Base-by-base conservation (phyloP, 257 asterid genomes). In the Solanum bukasovii region DNA sequence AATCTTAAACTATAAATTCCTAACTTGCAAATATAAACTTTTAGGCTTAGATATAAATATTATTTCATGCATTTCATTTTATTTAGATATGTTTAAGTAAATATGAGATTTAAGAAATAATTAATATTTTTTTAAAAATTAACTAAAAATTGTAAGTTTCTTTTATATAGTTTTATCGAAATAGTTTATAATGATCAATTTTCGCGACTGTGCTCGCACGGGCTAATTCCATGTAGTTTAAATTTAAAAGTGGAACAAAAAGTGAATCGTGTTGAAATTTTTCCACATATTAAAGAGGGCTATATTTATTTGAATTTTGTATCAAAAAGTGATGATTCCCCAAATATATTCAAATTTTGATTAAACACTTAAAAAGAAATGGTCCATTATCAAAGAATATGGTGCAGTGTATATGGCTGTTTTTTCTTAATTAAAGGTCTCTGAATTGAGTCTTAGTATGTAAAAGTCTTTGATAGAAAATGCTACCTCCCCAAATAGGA, bases 391-490 rank as follows among this genome's bases (percentile, higher is more conserved):
- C 1, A 56, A 56, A 20, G 1, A 18, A 56, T 56, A 0, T 18
- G 9, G n/a, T 20, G 25, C 1, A 1, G 10, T 20, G 5, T 18
- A 18, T 18, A 3, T 5, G 9, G 4, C 23, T 56, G 0, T 6
- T 7, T 18, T 18, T 52, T 52, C 1, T 56, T 18, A 56, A 56
- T 18, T 20, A 6, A 0, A 18, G n/a, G 21, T 18, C n/a, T 56
- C 10, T 0, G 2, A 2, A 0, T 56, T 18, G 10, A 18, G n/a
- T 56, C 9, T 16, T 52, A 9, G 7, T 49, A 52, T 52, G 7
- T 52, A 16, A 52, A 52, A 52, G 3, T 52, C 63, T 52, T 52
- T 16, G 9, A 52, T 52, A 2, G n/a, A 52, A 0, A 52, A 52
- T 16, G 9, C 1, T 52, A 52, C 9, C 61, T 49, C 7, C 7